phyloP scores from a whole-genome alignment of 371 early-diverging fungal genomes.

The Syncephalastrum contaminatum region DNA sequence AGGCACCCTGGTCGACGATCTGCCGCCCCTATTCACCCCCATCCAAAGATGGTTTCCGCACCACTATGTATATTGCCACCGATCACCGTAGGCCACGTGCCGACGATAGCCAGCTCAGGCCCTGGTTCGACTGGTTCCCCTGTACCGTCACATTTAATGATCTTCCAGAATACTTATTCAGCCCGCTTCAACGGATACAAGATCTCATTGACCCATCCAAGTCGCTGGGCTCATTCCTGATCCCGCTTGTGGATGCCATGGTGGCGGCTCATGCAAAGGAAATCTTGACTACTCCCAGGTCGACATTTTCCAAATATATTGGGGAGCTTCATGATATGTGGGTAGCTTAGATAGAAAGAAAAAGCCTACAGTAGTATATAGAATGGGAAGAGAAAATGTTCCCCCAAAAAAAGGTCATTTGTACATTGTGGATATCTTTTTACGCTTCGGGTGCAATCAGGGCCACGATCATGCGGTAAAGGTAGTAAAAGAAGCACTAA shows the following conservation, averaged over 20 bases:
- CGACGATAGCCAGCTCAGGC: slow-evolving; percentile 15
- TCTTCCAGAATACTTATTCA: slow-evolving; percentile 24
- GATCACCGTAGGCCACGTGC: slow-evolving; percentile 35
- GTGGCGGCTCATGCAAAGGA: slow-evolving; percentile 37
- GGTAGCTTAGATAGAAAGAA: too few relatives aligned
- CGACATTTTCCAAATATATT: slow-evolving; percentile 47
- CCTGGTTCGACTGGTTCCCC: slow-evolving; percentile 37
- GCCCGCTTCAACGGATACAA: slow-evolving; percentile 23
- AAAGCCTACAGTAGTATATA: too few relatives aligned
- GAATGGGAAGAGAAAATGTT: too few relatives aligned
- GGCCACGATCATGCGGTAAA: slow-evolving; percentile 76
- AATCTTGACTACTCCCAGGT: slow-evolving; percentile 37
- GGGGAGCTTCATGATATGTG: slow-evolving; percentile 9
- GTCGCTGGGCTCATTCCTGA: slow-evolving; percentile 20
- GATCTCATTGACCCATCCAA: slow-evolving; percentile 32
- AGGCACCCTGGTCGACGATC: slow-evolving; percentile 18
- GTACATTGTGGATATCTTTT: slow-evolving; percentile 10
- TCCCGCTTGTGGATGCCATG: slow-evolving; percentile 47
- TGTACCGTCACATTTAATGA: slow-evolving; percentile 37
- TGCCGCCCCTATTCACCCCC: slow-evolving; percentile 5
- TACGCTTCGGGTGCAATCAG: slow-evolving; percentile 60
- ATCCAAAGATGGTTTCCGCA: background rate
- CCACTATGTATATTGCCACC: slow-evolving; percentile 36
- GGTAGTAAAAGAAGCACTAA: slow-evolving; percentile 87
- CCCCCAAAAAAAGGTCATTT: slow-evolving; percentile 6